Percentiles rank a stretch among this genome's conserved stretches.
Evolutionary conservation across 2,329 filamentous ascomycete genomes (phyloP).

Genomic region (Botryotinia narcissicola): DNA sequence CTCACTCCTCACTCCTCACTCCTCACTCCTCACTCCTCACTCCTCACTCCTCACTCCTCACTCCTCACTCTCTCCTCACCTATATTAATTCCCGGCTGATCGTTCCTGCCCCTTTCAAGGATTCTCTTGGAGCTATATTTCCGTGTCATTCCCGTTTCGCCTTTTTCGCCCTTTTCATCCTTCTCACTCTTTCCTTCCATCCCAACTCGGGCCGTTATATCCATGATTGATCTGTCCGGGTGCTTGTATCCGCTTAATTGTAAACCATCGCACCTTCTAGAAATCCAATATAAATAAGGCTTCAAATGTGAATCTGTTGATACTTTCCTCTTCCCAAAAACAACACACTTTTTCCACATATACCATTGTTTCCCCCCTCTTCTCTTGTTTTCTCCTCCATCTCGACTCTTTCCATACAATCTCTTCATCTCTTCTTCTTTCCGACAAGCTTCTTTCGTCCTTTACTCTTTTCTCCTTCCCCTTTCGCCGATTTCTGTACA

Average conservation of each 20-base stretch:
- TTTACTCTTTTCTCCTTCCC: background rate
- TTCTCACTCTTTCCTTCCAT: background rate
- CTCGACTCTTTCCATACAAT: background rate
- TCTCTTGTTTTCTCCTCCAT: background rate
- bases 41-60: no score
- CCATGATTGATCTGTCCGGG: background rate
- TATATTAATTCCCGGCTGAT: background rate
- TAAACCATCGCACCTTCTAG: background rate
- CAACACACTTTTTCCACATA: conserved; percentile 3
- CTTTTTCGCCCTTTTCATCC: background rate
- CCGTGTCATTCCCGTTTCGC: background rate
- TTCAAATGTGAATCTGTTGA: background rate
- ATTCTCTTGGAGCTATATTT: background rate
- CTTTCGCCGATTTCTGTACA: conserved; percentile 3
- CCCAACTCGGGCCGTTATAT: background rate
- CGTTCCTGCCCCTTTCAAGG: background rate
- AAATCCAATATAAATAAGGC: background rate
- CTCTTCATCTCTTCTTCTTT: background rate
- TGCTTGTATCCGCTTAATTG: background rate
- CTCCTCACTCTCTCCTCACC: no score
- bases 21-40: no score
- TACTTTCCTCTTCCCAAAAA: conserved; percentile 7
- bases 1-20: no score
- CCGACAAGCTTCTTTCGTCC: background rate
- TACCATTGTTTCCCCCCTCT: background rate